phyloP scores from a whole-genome alignment of 495 filamentous ascomycete genomes.

The Echria macrotheca region DNA sequence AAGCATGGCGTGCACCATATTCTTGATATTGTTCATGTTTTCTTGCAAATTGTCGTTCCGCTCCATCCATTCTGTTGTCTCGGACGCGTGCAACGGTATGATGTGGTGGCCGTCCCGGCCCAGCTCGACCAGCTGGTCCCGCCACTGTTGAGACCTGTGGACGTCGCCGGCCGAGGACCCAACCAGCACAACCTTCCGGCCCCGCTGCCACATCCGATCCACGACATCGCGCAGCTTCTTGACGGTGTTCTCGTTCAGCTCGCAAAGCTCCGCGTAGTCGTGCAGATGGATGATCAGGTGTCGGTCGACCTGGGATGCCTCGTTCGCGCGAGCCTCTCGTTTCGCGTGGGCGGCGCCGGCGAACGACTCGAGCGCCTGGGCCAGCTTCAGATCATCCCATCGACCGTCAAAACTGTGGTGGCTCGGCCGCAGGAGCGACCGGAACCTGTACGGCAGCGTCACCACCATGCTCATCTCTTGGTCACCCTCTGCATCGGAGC shows the following conservation, averaged over 20 bases:
- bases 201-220: conserved; percentile 59
- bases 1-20: conserved; percentile 30
- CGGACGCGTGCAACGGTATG: conserved; percentile 23
- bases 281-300: conserved; percentile 66
- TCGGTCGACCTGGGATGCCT: conserved; percentile 7
- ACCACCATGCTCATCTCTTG: conserved; percentile 18
- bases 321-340: not conserved
- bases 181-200: conserved; percentile 68
- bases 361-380: conserved; percentile 35
- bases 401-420: conserved; percentile 23
- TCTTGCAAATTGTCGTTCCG: conserved; percentile 29
- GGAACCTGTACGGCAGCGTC: conserved; percentile 19
- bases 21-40: conserved; percentile 37
- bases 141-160: conserved; percentile 25
- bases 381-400: conserved; percentile 42
- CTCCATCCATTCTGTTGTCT: conserved; percentile 13
- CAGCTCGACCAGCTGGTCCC: conserved; percentile 29
- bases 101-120: conserved; percentile 26
- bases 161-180: conserved; percentile 52
- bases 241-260: conserved; percentile 58
- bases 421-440: conserved; percentile 16
- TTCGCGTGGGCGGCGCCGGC: conserved; percentile 27
- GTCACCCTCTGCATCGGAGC: conserved; percentile 15
- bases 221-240: conserved; percentile 63
- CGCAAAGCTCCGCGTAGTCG: conserved; percentile 71